Evolutionary conservation across 768 basidiomycete species (phyloP).

Genomic region (Pleurotus ostreatus): DNA sequence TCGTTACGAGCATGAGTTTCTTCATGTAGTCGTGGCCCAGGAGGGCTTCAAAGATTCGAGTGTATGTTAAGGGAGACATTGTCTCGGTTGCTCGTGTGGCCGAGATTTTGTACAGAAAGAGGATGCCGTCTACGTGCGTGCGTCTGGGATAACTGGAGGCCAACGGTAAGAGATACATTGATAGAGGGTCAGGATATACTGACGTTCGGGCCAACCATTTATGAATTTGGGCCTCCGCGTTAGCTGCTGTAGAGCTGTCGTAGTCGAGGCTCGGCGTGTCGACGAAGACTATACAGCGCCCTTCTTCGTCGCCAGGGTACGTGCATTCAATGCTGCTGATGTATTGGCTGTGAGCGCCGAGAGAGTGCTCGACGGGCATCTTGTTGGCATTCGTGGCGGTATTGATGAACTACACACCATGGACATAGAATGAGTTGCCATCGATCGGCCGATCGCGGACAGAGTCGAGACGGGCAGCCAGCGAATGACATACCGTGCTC

Average conservation of each 20-base stretch:
- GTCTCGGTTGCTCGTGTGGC: conserved; percentile 1
- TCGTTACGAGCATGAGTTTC: conserved; percentile 19
- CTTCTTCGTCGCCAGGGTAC: conserved; percentile 6
- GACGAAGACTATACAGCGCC: conserved; percentile 5
- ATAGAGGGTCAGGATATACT: neutral
- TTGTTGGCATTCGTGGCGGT: conserved; percentile 3
- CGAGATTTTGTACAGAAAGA: conserved; percentile 4
- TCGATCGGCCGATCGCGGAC: neutral
- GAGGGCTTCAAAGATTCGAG: neutral
- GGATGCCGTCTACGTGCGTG: neutral
- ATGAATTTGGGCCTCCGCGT: neutral
- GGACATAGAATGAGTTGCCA: neutral
- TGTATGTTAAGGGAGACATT: conserved; percentile 1
- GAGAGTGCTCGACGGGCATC: conserved; percentile 5
- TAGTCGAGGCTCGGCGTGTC: conserved; percentile 9
- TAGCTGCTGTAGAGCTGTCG: neutral
- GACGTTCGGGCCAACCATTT: conserved; percentile 5
- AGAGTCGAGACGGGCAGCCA: neutral
- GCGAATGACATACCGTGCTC: conserved; percentile 9
- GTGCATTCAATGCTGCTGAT: conserved; percentile 4
- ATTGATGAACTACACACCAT: conserved; percentile 6
- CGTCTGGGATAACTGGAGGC: conserved; percentile 2
- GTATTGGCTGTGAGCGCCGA: neutral
- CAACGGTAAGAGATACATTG: neutral
- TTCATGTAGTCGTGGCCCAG: conserved; percentile 1